Evolutionary conservation across 1,284 basidiomycete species (phyloP), one percentile per base, ranked within the genome.

Genomic region (Puccinia hordei): DNA sequence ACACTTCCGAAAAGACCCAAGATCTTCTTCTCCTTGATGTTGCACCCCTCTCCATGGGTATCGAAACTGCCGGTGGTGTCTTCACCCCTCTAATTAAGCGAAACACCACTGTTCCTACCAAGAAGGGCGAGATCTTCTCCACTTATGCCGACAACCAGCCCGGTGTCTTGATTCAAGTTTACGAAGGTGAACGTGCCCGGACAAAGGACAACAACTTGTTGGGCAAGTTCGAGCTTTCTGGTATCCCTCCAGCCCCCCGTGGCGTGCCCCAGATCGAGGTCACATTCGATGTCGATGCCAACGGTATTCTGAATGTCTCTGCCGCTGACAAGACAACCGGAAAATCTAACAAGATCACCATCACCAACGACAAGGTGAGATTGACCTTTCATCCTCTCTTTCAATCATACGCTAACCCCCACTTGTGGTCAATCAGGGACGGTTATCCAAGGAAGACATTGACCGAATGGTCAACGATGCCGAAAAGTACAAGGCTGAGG

Each of bases 131-230:
- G 89, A 92, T 93, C 87, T 98, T 99, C 91, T 98, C 96, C 72
- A 99, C 97, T 59, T 97, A 96, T 89, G 92, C 95, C 83, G 96
- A 99, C 90, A 98, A 99, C 90, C 97, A 99, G 87, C 94, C 95
- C 82, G 94, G 94, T 90, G 96, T 99, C 81, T 90, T 98, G 85
- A 98, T 99, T 88, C 96, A 98, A 87, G 96, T 99, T 81, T 99
- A 90, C 88, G 96, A 99, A 90, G 96, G 97, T 88, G 97, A 99
- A 88, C 95, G 96, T 90, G 93, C 95, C 76, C 93, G 95, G 85
- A 98, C 95, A 83, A 98, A 98, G 90, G 97, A 99, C 89, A 98
- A 98, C 90, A 98, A 98, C 89, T 89, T 98, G 77, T 93, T 99
- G 87, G 96, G 96, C 86, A 97, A 98, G 88, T 99, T 98, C 88